A percentile compares a stretch with the other conserved stretches of the same genome.
phyloP scores from a whole-genome alignment of 441 rosid species.

The Hura crepitans region DNA sequence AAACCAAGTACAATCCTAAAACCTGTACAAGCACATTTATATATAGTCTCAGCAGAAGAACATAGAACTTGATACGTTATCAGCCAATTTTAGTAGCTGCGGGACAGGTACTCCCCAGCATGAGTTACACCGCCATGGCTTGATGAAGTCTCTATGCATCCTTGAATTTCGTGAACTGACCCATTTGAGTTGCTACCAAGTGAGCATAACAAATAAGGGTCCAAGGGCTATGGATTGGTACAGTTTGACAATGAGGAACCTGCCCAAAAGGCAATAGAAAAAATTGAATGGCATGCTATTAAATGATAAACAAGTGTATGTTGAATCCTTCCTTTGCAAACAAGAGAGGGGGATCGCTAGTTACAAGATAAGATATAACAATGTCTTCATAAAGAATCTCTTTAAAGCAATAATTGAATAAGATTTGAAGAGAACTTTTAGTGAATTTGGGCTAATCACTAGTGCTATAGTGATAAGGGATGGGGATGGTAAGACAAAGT shows the following conservation, averaged over 20 bases:
- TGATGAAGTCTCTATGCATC: too few species aligned
- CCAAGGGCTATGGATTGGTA: conserved; percentile 92
- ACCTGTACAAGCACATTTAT: too few species aligned
- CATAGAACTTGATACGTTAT: too few species aligned
- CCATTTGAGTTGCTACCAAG: too few species aligned
- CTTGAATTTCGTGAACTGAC: too few species aligned
- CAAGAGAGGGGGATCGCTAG: conserved; percentile 64
- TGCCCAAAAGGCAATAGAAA: conserved; percentile 69
- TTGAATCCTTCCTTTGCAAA: conserved; percentile 75
- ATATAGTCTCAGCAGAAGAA: too few species aligned
- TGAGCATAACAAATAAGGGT: too few species aligned
- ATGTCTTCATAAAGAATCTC: conserved; percentile 79
- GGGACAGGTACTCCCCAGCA: too few species aligned
- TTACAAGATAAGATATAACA: conserved; percentile 51
- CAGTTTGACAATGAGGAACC: conserved; percentile 73
- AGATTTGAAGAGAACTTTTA: conserved; percentile 58
- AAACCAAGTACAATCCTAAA: too few species aligned
- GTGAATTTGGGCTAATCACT: conserved; percentile 65
- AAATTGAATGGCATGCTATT: conserved; percentile 76
- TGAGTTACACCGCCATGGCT: too few species aligned
- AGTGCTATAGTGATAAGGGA: conserved; percentile 65
- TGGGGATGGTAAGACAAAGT: conserved; percentile 55
- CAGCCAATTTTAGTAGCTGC: too few species aligned
- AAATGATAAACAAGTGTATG: conserved; percentile 89
- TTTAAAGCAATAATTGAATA: conserved; percentile 65